Evolutionary conservation across 805 yeast genomes (phyloP), one percentile per base, ranked within the genome.

Genomic region (Lipomyces anomalus): DNA sequence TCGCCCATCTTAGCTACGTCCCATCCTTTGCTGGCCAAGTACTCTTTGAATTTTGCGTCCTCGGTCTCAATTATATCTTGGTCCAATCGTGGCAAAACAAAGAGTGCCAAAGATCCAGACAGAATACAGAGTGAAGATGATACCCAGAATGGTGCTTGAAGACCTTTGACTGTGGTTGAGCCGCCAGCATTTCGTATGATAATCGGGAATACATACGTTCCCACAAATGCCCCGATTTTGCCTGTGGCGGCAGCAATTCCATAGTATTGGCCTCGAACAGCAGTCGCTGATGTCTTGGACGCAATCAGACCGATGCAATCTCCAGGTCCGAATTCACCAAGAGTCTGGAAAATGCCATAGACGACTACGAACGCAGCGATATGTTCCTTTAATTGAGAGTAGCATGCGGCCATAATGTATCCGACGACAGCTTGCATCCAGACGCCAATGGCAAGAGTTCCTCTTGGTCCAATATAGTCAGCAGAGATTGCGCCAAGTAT

Each of bases 251-350:
- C 95, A 36, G 94, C 90, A 57, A 87, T 72, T 58, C 92, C 92
- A 62, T 89, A 89, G 67, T 83, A 85, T 58, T 84, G 84, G 47
- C 96, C 97, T 69, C 97, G 80, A 46, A 88, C 75, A 20, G 95
- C 80, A 6, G 95, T 81, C 37, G 95, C 83, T 38, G 81, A 75
- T 4, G 95, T 82, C 67, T 88, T 88, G 35, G 95, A 76, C 18
- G 95, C 94, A 52, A 89, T 71, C 45, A 84, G 68, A 56, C 97
- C 97, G 64, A 84, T 82, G 67, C 84, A 86, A 67, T 88, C 86
- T 68, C 97, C 97, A 11, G 95, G 89, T 24, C 95, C 95, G 65
- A 89, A 84, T 66, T 90, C 97, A 59, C 97, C 97, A 40, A 86
- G 72, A 4, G 95, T 73, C 63, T 79, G 70, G 65, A 87, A 90